These are phyloP conservation scores for Pseudogymnoascus destructans DNA, from an alignment of 2,329 filamentous ascomycete genomes.

Conservation along the genomic window DNA sequence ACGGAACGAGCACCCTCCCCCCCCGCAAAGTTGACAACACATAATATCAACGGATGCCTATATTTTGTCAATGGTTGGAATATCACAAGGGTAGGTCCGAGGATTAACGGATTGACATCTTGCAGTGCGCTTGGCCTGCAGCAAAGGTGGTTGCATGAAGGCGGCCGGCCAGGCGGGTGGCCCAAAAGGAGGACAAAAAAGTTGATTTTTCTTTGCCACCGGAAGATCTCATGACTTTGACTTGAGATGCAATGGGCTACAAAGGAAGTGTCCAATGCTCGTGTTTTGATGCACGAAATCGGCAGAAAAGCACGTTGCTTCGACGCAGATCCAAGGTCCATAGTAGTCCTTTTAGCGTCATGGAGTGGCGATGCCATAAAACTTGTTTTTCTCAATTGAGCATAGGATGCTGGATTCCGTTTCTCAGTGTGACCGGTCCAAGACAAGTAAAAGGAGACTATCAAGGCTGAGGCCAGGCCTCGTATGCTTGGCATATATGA, in stretches of 20 bases:
- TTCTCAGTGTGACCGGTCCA: neutral
- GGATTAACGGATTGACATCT: constrained; percentile 6
- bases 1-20: neutral
- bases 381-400: constrained; percentile 5
- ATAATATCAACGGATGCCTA: constrained; percentile 4
- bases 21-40: constrained; percentile 1
- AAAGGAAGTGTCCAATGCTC: neutral
- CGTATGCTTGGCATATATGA: constrained; percentile 3
- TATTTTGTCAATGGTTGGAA: constrained; percentile 6
- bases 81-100: constrained; percentile 4
- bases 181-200: constrained; percentile 4
- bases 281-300: neutral
- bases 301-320: neutral
- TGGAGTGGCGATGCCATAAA: neutral
- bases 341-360: neutral
- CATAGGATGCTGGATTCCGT: neutral
- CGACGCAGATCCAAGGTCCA: neutral
- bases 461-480: neutral
- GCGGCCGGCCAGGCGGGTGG: constrained; percentile 4
- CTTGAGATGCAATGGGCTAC: neutral
- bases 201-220: constrained; percentile 4
- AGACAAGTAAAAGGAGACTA: neutral
- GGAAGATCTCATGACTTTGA: neutral
- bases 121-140: constrained; percentile 5
- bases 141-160: neutral